These are phyloP conservation scores for Melastoma malabathricum DNA, from an alignment of 345 rosid species.

Conservation along the genomic window DNA sequence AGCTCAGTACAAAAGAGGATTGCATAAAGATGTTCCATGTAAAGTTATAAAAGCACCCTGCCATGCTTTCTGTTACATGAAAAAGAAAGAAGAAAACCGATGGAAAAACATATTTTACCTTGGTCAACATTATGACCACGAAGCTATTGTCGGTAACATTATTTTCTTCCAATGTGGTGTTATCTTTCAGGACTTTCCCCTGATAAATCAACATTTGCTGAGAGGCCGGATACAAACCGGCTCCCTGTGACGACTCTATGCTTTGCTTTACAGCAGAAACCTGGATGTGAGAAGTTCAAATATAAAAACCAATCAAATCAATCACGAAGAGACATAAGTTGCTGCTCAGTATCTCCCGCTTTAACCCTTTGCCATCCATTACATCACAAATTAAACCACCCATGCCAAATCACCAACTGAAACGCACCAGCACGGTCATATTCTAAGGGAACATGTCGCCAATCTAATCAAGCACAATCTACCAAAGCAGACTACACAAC, in stretches of 20 bases:
- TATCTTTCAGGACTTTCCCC: constrained; percentile 74
- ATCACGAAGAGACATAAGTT: neutral
- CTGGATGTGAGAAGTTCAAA: constrained; percentile 17
- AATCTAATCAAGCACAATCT: too few species aligned
- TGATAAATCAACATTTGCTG: constrained; percentile 74
- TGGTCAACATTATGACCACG: constrained; percentile 66
- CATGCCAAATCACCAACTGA: too few species aligned
- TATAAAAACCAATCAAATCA: neutral
- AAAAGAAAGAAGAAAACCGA: too few species aligned
- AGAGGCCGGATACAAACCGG: constrained; percentile 53
- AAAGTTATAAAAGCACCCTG: too few species aligned
- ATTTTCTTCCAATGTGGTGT: constrained; percentile 60
- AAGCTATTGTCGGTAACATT: constrained; percentile 69
- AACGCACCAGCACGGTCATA: too few species aligned
- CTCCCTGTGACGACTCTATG: constrained; percentile 59
- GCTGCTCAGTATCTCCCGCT: neutral
- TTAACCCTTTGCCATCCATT: neutral
- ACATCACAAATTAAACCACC: neutral
- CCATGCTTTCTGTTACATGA: neutral
- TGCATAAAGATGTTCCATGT: too few species aligned
- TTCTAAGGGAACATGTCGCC: too few species aligned
- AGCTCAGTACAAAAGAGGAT: too few species aligned
- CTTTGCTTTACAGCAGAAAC: constrained; percentile 63
- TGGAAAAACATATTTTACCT: constrained; percentile 23
- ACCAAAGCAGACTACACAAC: too few species aligned